Conservation (phyloP, 2,329 filamentous ascomycete genomes). For the Colletotrichum sublineola region DNA sequence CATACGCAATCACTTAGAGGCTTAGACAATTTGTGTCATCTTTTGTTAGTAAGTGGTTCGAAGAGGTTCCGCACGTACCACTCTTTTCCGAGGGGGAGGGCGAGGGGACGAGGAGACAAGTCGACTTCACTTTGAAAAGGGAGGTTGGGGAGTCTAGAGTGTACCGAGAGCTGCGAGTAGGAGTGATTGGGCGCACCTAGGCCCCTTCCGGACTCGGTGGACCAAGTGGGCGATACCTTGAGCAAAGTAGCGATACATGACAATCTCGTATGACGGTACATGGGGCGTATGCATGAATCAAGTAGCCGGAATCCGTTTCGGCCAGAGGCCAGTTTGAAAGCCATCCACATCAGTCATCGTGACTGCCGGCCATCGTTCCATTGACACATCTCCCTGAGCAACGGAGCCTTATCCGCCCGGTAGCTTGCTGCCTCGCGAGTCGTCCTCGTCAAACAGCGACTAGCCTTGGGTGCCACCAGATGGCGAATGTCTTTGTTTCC, state of each 20-base stretch:
- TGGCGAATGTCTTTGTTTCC: constrained; percentile 10
- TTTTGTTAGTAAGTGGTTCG: constrained; percentile 11
- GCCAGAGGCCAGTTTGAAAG: constrained; percentile 3
- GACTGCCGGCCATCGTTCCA: constrained; percentile 35
- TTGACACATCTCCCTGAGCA: constrained; percentile 33
- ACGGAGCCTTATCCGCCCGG: constrained; percentile 11
- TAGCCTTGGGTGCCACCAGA: constrained; percentile 6
- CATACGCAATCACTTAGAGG: background rate
- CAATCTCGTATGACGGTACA: constrained; percentile 47
- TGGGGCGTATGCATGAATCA: constrained; percentile 47
- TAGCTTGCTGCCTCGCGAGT: constrained; percentile 9
- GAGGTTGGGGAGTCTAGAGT: constrained; percentile 31
- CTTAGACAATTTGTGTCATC: background rate
- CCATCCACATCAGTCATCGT: constrained; percentile 29
- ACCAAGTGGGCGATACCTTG: constrained; percentile 42
- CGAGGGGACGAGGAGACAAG: background rate
- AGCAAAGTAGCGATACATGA: constrained; percentile 47
- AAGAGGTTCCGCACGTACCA: constrained; percentile 6
- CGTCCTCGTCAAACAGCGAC: constrained; percentile 7
- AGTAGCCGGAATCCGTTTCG: constrained; percentile 46
- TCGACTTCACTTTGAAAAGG: background rate
- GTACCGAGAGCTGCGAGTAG: constrained; percentile 21
- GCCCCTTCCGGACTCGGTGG: constrained; percentile 34
- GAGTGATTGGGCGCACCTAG: constrained; percentile 39
- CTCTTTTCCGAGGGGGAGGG: background rate